Conservation (phyloP, 495 filamentous ascomycete genomes). For the Aspergillus homomorphus region DNA sequence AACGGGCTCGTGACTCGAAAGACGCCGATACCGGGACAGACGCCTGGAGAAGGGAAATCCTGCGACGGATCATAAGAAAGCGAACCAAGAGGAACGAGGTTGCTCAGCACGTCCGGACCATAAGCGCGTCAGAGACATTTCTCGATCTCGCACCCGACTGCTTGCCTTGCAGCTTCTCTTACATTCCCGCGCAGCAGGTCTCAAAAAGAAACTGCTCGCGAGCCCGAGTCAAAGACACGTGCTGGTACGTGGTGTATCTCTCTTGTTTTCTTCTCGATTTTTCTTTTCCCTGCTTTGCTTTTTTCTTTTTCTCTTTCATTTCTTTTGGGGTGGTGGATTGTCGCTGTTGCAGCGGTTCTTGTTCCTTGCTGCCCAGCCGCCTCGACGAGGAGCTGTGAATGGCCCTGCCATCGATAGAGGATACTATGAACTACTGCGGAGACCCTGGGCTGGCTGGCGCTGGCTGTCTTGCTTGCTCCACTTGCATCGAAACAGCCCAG, state of each 20-base stretch:
- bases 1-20: constrained; percentile 12
- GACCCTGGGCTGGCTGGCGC: neutral
- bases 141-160: constrained; percentile 10
- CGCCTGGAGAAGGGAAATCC: constrained; percentile 2
- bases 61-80: constrained; percentile 5
- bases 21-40: constrained; percentile 10
- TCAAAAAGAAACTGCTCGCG: constrained; percentile 18
- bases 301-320: constrained; percentile 4
- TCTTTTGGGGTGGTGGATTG: neutral
- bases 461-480: no score
- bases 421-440: neutral
- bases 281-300: constrained; percentile 6
- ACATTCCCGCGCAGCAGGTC: constrained; percentile 24
- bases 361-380: constrained; percentile 12
- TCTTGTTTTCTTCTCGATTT: constrained; percentile 12
- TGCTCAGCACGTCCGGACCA: constrained; percentile 8
- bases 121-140: constrained; percentile 17
- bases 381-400: neutral
- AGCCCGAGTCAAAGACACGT: constrained; percentile 18
- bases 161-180: constrained; percentile 27
- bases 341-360: neutral
- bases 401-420: constrained; percentile 8
- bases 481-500: neutral
- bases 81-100: neutral
- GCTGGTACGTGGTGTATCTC: constrained; percentile 19